Percentiles rank a stretch among this genome's conserved stretches.
These are phyloP conservation scores for Mimosa pudica DNA, from an alignment of 306 rosid genomes.

Conservation along the genomic window DNA sequence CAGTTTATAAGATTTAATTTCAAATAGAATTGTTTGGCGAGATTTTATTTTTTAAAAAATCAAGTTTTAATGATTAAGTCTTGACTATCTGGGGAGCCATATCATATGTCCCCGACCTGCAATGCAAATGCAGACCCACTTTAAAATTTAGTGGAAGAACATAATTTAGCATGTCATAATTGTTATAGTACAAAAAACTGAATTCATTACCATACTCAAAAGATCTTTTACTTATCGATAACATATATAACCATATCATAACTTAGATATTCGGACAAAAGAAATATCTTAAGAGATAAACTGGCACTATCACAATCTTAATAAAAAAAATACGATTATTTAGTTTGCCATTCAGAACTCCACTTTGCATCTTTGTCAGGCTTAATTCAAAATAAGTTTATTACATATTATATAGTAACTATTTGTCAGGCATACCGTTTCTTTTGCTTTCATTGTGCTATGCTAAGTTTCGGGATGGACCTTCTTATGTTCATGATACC, in stretches of 20 bases:
- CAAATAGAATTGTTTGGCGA: not conserved
- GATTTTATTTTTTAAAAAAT: not conserved
- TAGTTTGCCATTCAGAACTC: too few relatives aligned
- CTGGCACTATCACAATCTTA: not conserved
- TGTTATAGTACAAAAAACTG: too few relatives aligned
- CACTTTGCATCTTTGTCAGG: too few relatives aligned
- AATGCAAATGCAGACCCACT: not conserved
- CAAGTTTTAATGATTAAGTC: not conserved
- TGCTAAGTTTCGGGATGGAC: too few relatives aligned
- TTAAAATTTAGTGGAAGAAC: not conserved
- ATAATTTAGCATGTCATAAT: not conserved
- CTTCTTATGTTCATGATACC: too few relatives aligned
- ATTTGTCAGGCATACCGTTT: too few relatives aligned
- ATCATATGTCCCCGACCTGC: not conserved
- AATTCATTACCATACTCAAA: not conserved
- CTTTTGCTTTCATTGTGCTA: too few relatives aligned
- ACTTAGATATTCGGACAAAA: not conserved
- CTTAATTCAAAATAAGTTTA: too few relatives aligned
- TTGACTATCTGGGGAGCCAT: not conserved
- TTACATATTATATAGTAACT: too few relatives aligned
- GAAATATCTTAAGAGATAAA: too few relatives aligned
- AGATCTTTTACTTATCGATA: not conserved
- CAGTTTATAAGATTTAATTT: not conserved
- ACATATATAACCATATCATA: not conserved
- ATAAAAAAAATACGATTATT: too few relatives aligned